Base-by-base conservation (phyloP, 495 filamentous ascomycete genomes). In the Penicillium subrubescens region DNA sequence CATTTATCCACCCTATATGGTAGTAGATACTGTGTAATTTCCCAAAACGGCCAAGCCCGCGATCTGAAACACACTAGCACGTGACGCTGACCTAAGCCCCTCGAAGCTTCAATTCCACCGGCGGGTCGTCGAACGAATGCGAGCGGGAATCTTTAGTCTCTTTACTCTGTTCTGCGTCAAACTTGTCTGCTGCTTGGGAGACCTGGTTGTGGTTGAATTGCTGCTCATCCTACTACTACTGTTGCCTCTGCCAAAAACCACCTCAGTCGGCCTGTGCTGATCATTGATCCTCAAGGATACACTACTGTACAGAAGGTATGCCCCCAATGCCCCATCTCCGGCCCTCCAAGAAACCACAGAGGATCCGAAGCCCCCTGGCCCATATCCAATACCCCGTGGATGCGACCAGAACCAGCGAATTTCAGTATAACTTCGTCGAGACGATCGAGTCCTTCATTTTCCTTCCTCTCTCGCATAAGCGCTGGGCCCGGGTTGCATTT, bases 51-150 rank as follows among this genome's bases (percentile, higher is more conserved):
- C 51, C 57, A 69, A 50, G 64, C 46, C 59, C 60, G 19, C 58
- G 39, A 71, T 60, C 68, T 78, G 77, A 79, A 77, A 78, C 77
- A 73, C 77, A 66, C 74, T 73, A 77, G 61, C 71, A 62, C 68
- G 67, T 69, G 70, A 71, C 60, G 61, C 46, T 62, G 48, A 65
- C 59, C 55, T 70, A 70, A 70, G 59, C 58, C 61, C 57, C 54
- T 59, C 61, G 57, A 63, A 70, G 67, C 71, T 71, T 69, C 71
- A 69, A 62, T 70, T 67, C 64, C 63, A 62, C 59, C 57, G 50
- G 66, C 39, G 60, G 27, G 34, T 39, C 41, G 44, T 29, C 6
- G 15, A 34, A 33, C 29, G 59, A 37, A 41, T 41, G 37, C 37
- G 37, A 23, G 14, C 27, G 46, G 31, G 31, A 34, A 8, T 43